phyloP scores from a whole-genome alignment of 1,284 basidiomycete species.

The Inonotus obliquus region DNA sequence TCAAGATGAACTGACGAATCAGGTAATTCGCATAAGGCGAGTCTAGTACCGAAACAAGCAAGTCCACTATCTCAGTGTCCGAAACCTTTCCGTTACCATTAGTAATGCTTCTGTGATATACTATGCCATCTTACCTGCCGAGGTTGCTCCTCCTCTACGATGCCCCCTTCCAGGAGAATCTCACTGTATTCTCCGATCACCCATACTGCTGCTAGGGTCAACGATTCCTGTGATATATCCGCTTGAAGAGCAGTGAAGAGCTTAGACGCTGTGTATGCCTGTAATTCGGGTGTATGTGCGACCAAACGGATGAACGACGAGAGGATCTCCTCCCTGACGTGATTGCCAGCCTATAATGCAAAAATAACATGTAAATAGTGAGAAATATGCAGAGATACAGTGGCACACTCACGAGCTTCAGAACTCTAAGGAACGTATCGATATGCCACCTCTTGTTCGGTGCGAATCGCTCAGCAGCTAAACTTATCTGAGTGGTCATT shows the following conservation, averaged over 20 bases:
- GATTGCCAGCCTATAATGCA: constrained; percentile 84
- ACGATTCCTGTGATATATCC: constrained; percentile 95
- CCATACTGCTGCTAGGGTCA: constrained; percentile 94
- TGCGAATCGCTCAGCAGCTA: constrained; percentile 95
- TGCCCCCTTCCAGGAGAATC: constrained; percentile 80
- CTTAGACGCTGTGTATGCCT: constrained; percentile 93
- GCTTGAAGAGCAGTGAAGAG: constrained; percentile 83
- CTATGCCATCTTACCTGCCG: constrained; percentile 56
- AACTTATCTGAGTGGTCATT: constrained; percentile 95
- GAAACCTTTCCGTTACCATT: constrained; percentile 45
- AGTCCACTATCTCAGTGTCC: constrained; percentile 82
- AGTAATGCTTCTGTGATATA: background rate
- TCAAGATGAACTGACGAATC: constrained; percentile 89
- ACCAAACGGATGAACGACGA: constrained; percentile 95
- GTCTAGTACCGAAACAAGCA: constrained; percentile 83
- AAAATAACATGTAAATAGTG: background rate
- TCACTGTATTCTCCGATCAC: constrained; percentile 97
- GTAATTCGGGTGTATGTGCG: constrained; percentile 95
- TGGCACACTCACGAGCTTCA: constrained; percentile 72
- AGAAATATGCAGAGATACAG: background rate
- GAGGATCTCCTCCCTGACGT: constrained; percentile 94
- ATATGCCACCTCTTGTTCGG: constrained; percentile 99
- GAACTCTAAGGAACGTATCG: constrained; percentile 90
- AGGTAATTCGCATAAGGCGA: constrained; percentile 94
- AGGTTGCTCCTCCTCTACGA: constrained; percentile 85